Percentiles rank a stretch among this genome's conserved stretches.
Evolutionary conservation across 345 rosid species (phyloP).

Genomic region (Fremontodendron californicum): DNA sequence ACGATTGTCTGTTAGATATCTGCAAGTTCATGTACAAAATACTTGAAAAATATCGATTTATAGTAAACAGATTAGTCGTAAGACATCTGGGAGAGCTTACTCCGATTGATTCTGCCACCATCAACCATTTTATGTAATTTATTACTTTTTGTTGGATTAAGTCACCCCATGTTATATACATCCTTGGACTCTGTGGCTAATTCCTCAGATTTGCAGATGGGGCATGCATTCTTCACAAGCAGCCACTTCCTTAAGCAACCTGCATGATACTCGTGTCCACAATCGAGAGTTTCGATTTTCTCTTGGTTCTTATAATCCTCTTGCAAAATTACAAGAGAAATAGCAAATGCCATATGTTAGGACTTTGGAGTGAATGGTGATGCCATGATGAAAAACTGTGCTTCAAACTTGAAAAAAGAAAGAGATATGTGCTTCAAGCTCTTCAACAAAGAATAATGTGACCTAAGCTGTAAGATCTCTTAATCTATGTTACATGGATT

Average conservation of each 20-base stretch:
- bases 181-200: slow-evolving; percentile 30
- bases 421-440: background rate
- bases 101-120: background rate
- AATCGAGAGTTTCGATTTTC: slow-evolving; percentile 56
- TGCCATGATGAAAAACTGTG: background rate
- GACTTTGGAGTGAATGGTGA: too few species aligned
- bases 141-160: background rate
- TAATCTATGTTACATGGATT: too few species aligned
- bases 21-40: slow-evolving; percentile 43
- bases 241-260: slow-evolving; percentile 88
- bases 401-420: background rate
- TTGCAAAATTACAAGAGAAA: slow-evolving; percentile 28
- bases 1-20: slow-evolving; percentile 38
- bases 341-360: background rate
- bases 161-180: background rate
- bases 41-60: slow-evolving; percentile 34
- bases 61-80: too few species aligned
- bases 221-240: slow-evolving; percentile 72
- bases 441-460: background rate
- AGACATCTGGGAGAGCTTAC: slow-evolving; percentile 17
- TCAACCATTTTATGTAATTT: slow-evolving; percentile 21
- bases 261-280: slow-evolving; percentile 79
- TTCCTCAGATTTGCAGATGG: slow-evolving; percentile 86
- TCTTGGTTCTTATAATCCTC: slow-evolving; percentile 55
- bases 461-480: background rate